Conservation (phyloP, 2,329 filamentous ascomycete species). For the Amylocarpus encephaloides region DNA sequence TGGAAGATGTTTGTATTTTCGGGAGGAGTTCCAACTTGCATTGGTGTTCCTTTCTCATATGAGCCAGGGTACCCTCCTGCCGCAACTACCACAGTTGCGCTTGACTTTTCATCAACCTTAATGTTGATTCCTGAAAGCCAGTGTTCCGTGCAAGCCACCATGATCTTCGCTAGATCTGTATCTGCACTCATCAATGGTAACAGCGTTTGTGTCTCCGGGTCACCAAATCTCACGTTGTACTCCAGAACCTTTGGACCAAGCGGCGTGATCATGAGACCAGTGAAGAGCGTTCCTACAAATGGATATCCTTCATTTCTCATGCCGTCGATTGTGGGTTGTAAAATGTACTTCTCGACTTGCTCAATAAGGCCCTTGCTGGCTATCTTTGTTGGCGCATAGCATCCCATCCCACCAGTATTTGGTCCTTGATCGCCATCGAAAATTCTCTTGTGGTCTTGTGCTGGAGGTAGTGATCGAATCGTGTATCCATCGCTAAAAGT, state of each 20-base stretch:
- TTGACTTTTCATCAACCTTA: conserved; percentile 63
- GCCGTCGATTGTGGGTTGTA: conserved; percentile 84
- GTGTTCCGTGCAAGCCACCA: conserved; percentile 76
- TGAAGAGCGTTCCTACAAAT: conserved; percentile 73
- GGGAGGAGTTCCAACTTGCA: conserved; percentile 42
- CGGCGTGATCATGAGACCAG: conserved; percentile 88
- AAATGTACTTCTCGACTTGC: conserved; percentile 70
- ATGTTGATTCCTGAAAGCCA: conserved; percentile 65
- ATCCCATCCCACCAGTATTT: conserved; percentile 97
- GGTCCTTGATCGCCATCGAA: conserved; percentile 84
- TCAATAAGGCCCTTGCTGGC: conserved; percentile 67
- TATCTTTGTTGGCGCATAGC: conserved; percentile 85
- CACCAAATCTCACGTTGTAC: conserved; percentile 90
- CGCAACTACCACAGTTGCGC: conserved; percentile 89
- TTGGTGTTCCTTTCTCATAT: conserved; percentile 72
- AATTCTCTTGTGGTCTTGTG: conserved; percentile 95
- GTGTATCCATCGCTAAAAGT: conserved; percentile 87
- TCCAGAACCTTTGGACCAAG: conserved; percentile 76
- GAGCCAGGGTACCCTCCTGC: conserved; percentile 84
- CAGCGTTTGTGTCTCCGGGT: conserved; percentile 85
- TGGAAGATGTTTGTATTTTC: conserved; percentile 75
- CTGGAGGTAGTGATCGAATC: conserved; percentile 76
- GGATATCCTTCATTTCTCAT: conserved; percentile 75
- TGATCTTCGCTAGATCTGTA: conserved; percentile 79
- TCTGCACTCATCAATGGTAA: conserved; percentile 70